Evolutionary conservation across 2,329 filamentous ascomycete genomes (phyloP), one percentile per base, ranked within the genome.

Genomic region (Monilinia vaccinii-corymbosi): DNA sequence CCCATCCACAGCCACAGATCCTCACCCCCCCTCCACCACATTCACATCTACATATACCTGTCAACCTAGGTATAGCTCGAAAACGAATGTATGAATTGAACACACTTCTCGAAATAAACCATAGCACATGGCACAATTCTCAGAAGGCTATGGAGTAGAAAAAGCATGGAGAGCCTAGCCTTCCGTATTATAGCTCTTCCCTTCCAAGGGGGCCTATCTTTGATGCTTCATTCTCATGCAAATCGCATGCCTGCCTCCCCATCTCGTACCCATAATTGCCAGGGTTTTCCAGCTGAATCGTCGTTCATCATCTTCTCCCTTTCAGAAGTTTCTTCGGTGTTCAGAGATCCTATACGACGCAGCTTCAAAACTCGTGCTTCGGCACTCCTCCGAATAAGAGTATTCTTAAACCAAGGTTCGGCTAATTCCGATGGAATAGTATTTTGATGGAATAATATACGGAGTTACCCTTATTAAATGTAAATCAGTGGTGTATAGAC

Each of bases 221-320:
- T 34, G 16, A 25, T 23, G 31, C 56, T 44, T 53, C 56, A 7
- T 59, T 45, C 14, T 53, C 36, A 56, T 72, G 72, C 61, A 72
- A 60, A 16, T 62, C 61, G 49, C 53, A 63, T 6, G 56, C 61
- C 61, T 6, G 56, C 61, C 61, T 70, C 65, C 10, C 71, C 70
- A 55, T 72, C 70, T 31, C 63, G 58, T n/a, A 62, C 61, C 71
- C 70, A 72, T 42, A 72, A 62, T 34, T 56, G 58, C 71, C 71
- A 72, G 31, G 69, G 63, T 53, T 69, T 63, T 51, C 68, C 67
- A 58, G 66, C 64, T 14, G 66, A 68, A 2, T 59, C 60, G 51
- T 69, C 68, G 56, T 65, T 70, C 65, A 71, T 70, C 65, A 71
- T 70, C 57, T 64, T 64, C 59, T 63, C 28, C 46, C 66, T 65